Base-by-base conservation (phyloP, 2,329 filamentous ascomycete species). In the Scedosporium minutisporum region DNA sequence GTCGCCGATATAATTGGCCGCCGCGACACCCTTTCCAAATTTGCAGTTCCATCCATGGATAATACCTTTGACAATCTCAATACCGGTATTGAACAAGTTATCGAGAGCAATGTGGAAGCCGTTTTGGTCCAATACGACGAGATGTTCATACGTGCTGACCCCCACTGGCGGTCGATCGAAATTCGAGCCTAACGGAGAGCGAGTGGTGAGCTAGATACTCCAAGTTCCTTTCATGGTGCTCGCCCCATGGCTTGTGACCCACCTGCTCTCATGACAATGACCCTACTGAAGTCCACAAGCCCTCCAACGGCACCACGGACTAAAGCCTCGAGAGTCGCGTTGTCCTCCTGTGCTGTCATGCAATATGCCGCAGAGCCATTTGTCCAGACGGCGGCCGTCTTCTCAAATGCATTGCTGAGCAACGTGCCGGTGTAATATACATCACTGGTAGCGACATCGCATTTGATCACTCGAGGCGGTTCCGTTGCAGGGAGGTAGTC, bases 291-390 rank as follows among this genome's bases (percentile, higher is more conserved):
- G 70, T 91, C 88, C 3, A 87, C 81, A 4, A 84, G 69, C 2
- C 82, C 80, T 65, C 78, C 76, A 23, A 82, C 73, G 0, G 85
- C 82, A 1, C 80, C 81, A 12, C 88, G 81, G 21, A 89, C 72
- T 29, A 91, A 75, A 4, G 82, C 87, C 67, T 88, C 86, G 1
- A 90, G 80, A 0, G 82, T 82, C 0, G 87, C 88, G 67, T 87
- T 89, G 70, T 91, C 88, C 72, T 91, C 88, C 71, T 90, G 87
- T 0, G 87, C 87, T 1, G 82, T 88, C 73, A 87, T 84, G 75
- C 88, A 90, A 74, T 90, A 90, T 5, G 78, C 72, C 0, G 85
- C 87, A 0, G 81, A 83, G 3, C 87, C 87, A 68, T 90, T 90
- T 2, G 88, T 91, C 75, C 86, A 83, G 0, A 88, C 68, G 0